phyloP scores from a whole-genome alignment of 2,329 filamentous ascomycete genomes.

The Microsporum audouinii region DNA sequence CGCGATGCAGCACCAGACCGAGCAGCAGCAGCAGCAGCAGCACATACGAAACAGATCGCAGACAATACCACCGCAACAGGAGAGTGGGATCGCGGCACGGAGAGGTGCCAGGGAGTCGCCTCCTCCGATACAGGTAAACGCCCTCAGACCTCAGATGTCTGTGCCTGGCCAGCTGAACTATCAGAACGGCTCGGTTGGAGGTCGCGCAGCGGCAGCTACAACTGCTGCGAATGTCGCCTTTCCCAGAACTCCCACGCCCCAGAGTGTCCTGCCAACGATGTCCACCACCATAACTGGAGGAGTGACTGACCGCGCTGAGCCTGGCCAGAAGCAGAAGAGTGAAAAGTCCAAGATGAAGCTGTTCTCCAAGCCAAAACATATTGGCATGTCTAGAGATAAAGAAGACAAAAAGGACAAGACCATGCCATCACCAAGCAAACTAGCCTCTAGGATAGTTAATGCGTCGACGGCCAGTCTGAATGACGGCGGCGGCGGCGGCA shows the following conservation, averaged over 20 bases:
- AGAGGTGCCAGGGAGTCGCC: slow-evolving; percentile 28
- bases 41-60: slow-evolving; percentile 45
- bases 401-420: slow-evolving; percentile 43
- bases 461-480: slow-evolving; percentile 49
- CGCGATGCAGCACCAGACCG: slow-evolving; percentile 46
- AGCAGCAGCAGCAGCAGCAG: slow-evolving; percentile 14
- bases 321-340: slow-evolving; percentile 38
- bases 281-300: background rate
- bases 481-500: slow-evolving; percentile 24
- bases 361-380: slow-evolving; percentile 56
- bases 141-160: slow-evolving; percentile 14
- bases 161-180: slow-evolving; percentile 25
- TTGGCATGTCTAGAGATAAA: slow-evolving; percentile 50
- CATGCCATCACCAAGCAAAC: slow-evolving; percentile 49
- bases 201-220: slow-evolving; percentile 44
- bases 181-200: slow-evolving; percentile 42
- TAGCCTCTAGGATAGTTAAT: slow-evolving; percentile 45
- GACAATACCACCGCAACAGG: slow-evolving; percentile 35
- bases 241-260: slow-evolving; percentile 35
- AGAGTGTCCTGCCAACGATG: background rate
- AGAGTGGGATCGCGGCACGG: slow-evolving; percentile 22
- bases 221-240: slow-evolving; percentile 53
- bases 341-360: slow-evolving; percentile 58
- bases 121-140: slow-evolving; percentile 20
- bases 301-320: slow-evolving; percentile 12